A percentile compares a stretch with the other conserved stretches of the same genome.
These are phyloP conservation scores for Penicillium sp. DNA, from an alignment of 2,329 filamentous ascomycete species.

Conservation along the genomic window DNA sequence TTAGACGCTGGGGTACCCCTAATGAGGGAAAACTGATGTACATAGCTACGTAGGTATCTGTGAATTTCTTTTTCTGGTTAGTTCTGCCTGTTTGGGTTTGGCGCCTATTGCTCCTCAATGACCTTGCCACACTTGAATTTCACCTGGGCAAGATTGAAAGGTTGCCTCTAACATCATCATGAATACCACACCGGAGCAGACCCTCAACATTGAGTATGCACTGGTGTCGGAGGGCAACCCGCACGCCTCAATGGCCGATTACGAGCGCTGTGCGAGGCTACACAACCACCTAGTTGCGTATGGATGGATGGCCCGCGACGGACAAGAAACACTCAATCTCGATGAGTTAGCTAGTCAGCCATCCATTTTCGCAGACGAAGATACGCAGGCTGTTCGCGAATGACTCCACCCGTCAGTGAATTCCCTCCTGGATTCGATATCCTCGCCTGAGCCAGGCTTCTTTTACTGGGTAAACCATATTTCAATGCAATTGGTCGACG, in stretches of 20 bases:
- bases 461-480: constrained; percentile 16
- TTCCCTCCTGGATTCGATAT: constrained; percentile 11
- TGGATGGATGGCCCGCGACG: constrained; percentile 14
- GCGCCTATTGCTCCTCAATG: not conserved
- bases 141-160: not conserved
- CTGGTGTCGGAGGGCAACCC: constrained; percentile 7
- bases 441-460: constrained; percentile 7
- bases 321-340: constrained; percentile 1
- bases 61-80: not conserved
- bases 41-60: too few relatives aligned
- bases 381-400: constrained; percentile 3
- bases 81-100: not conserved
- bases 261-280: constrained; percentile 15
- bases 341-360: constrained; percentile 3
- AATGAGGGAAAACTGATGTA: too few relatives aligned
- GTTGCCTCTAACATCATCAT: not conserved
- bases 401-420: constrained; percentile 11
- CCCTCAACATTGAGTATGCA: constrained; percentile 12
- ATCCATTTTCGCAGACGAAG: not conserved
- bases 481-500: constrained; percentile 2
- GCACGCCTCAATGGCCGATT: constrained; percentile 7
- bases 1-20: too few relatives aligned
- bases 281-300: constrained; percentile 20
- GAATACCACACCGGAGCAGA: not conserved
- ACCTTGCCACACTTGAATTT: not conserved